Conservation (phyloP, 225 moss, liverwort and hornwort genomes). For the Bryoerythrophyllum caledonicum region DNA sequence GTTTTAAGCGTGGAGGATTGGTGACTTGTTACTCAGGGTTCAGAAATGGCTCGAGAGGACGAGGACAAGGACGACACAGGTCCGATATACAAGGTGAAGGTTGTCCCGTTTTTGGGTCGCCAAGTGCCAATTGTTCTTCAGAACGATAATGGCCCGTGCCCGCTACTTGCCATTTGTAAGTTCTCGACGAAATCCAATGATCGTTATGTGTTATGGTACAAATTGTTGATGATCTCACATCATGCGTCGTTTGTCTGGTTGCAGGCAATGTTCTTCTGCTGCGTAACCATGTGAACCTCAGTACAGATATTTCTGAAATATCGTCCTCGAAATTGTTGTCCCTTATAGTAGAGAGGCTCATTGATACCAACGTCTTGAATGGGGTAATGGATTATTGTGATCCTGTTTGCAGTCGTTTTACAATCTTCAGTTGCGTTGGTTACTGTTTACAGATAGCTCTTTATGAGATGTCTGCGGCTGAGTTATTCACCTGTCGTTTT, state of each 20-base stretch:
- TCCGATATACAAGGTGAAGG: conserved; percentile 82
- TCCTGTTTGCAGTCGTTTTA: no score
- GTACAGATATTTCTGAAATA: conserved; percentile 77
- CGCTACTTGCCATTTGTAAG: conserved; percentile 96
- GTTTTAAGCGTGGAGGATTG: background rate
- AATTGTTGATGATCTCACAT: conserved; percentile 2
- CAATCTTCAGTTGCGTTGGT: background rate
- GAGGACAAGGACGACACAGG: conserved; percentile 81
- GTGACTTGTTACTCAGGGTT: conserved; percentile 28
- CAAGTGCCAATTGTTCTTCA: conserved; percentile 96
- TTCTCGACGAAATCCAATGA: conserved; percentile 10
- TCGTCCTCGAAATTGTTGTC: conserved; percentile 77
- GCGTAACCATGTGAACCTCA: conserved; percentile 78
- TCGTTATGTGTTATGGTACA: conserved; percentile 4
- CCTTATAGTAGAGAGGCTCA: conserved; percentile 87
- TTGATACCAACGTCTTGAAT: conserved; percentile 77
- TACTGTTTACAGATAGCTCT: background rate
- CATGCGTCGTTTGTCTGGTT: conserved; percentile 18
- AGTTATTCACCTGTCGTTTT: conserved; percentile 8
- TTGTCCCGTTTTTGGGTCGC: conserved; percentile 82
- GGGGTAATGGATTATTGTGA: conserved; percentile 53
- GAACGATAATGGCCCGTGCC: conserved; percentile 99
- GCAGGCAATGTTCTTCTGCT: conserved; percentile 95
- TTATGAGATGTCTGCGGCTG: background rate
- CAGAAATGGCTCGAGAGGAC: conserved; percentile 76